Base-by-base conservation (phyloP, 2,329 filamentous ascomycete genomes). In the Helotiales sp. region DNA sequence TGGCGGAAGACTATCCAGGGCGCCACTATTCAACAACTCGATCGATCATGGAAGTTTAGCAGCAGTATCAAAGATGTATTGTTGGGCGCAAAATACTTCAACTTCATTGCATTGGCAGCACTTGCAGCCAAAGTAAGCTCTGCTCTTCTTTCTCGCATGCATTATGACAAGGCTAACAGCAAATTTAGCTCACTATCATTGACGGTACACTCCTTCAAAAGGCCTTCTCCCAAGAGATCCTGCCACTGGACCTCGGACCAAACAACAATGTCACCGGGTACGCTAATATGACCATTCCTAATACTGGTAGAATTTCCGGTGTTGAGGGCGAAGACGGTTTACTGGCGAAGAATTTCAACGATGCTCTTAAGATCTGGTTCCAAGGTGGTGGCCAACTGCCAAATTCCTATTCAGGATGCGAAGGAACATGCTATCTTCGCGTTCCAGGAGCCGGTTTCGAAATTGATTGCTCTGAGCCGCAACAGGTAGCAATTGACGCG, bases 351-450 rank as follows among this genome's bases (percentile, higher is more conserved):
- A 58, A 58, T 11, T 58, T 58, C 54, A 58, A 58, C 32, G 54
- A 58, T 28, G 54, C 54, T 26, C 54, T 58, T 30, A 58, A 58
- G 54, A 58, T 58, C 54, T 58, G 54, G 54, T 58, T 58, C 7
- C 54, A 58, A 58, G 54, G 54, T 17, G 54, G 54, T 15, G 54
- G 54, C 15, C 54, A 58, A 17, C 54, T 58, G 3, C 54, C 54
- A 2, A 58, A 58, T 17, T 28, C 54, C 30, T 58, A 58, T n/a
- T 22, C 17, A 2, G 54, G 54, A 58, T 58, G 54, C 30, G 54
- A 58, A 28, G 54, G 54, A 15, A 58, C 54, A 24, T 58, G 54
- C 30, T 58, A 58, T 24, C n/a, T 58, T 13, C 54, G n/a, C 8
- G 54, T 58, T 8, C 54, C 54, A 13, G 54, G 54, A 2, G 54